Conservation (phyloP, 2,329 filamentous ascomycete genomes). For the Diatrype stigma region DNA sequence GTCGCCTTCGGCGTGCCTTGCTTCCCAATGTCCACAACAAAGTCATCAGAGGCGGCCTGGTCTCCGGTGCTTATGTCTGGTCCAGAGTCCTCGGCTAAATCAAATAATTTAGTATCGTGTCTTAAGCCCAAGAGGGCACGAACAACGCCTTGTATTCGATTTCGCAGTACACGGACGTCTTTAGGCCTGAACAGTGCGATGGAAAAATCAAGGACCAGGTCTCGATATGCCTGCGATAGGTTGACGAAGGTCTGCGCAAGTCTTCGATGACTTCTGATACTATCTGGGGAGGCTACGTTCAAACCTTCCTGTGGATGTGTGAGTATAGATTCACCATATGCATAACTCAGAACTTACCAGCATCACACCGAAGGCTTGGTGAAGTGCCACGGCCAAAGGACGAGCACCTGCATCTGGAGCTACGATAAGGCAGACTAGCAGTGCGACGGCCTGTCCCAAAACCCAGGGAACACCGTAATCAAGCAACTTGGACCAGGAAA, state of each 20-base stretch:
- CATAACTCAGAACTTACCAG: conserved; percentile 27
- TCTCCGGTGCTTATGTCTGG: conserved; percentile 1
- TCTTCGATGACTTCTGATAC: conserved; percentile 33
- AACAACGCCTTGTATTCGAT: conserved; percentile 52
- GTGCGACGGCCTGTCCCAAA: conserved; percentile 49
- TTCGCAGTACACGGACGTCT: conserved; percentile 47
- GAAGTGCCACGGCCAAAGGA: conserved; percentile 43
- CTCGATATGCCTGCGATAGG: conserved; percentile 51
- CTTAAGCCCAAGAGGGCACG: conserved; percentile 49
- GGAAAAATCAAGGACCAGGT: conserved; percentile 54
- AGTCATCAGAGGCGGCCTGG: conserved; percentile 18
- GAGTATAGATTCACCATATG: conserved; percentile 8
- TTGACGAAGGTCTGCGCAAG: conserved; percentile 51
- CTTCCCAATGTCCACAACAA: conserved; percentile 32
- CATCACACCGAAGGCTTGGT: conserved; percentile 44
- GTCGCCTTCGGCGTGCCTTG: conserved; percentile 8
- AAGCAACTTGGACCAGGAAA: conserved; percentile 48
- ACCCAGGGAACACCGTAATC: conserved; percentile 53
- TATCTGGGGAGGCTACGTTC: conserved; percentile 31
- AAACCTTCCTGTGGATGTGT: conserved; percentile 29
- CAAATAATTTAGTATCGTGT: conserved; percentile 43
- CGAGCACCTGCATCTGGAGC: conserved; percentile 54
- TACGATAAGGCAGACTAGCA: conserved; percentile 44
- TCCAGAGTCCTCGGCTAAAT: conserved; percentile 20
- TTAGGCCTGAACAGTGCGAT: conserved; percentile 47